phyloP scores from a whole-genome alignment of 106 monocot species.

The Platanthera zijinensis region DNA sequence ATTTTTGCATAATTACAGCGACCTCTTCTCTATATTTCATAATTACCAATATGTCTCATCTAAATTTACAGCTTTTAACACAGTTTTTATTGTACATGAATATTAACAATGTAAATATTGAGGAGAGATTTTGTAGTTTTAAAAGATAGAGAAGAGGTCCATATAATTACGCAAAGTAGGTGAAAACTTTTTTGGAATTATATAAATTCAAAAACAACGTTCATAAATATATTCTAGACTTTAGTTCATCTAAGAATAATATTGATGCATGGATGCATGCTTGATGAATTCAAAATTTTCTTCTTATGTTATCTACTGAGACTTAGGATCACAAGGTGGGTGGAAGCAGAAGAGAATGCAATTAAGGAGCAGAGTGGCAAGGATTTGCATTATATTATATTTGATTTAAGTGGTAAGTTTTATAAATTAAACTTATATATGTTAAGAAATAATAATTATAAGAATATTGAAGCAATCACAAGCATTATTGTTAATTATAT shows the following conservation, averaged over 20 bases:
- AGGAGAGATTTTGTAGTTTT: too few species aligned
- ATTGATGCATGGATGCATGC: background rate
- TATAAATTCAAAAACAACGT: too few species aligned
- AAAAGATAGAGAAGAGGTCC: too few species aligned
- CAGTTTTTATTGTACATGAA: too few species aligned
- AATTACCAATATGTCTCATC: too few species aligned
- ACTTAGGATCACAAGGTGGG: conserved; percentile 41
- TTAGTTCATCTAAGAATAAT: background rate
- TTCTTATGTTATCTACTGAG: background rate
- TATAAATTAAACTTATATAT: background rate
- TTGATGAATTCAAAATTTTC: background rate
- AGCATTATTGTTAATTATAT: background rate
- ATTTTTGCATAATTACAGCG: too few species aligned
- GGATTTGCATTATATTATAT: conserved; percentile 30
- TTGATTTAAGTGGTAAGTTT: conserved; percentile 44
- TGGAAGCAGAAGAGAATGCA: conserved; percentile 28
- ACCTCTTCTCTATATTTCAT: too few species aligned
- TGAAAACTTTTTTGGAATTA: too few species aligned
- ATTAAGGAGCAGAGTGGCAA: conserved; percentile 10
- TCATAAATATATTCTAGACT: too few species aligned
- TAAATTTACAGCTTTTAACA: too few species aligned
- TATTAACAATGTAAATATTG: too few species aligned
- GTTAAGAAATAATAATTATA: background rate
- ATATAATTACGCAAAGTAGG: too few species aligned
- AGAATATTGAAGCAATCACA: background rate